These are phyloP conservation scores for Skeletonema costatum DNA, from an alignment of 108 stramenopile genomes.

Conservation along the genomic window DNA sequence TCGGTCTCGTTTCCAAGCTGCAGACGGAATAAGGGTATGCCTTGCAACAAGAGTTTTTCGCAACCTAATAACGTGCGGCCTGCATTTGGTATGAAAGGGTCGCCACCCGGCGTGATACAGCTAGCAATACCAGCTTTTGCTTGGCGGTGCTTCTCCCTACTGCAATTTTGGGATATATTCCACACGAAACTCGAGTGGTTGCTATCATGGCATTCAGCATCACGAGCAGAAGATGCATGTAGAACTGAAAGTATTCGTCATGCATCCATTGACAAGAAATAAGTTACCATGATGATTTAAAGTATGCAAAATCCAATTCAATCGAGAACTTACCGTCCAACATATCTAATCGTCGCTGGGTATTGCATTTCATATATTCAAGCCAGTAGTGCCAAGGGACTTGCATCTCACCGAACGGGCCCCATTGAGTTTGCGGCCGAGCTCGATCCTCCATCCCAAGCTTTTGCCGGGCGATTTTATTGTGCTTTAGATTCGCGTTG, in stretches of 20 bases:
- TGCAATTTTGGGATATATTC: slow-evolving; percentile 75
- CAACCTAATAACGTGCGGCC: slow-evolving; percentile 71
- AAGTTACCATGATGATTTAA: too few relatives aligned
- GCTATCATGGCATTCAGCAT: slow-evolving; percentile 70
- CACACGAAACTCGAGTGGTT: slow-evolving; percentile 63
- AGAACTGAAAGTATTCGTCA: too few relatives aligned
- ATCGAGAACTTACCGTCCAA: slow-evolving; percentile 32
- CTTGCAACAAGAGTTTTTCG: slow-evolving; percentile 80
- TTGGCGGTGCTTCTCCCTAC: slow-evolving; percentile 64
- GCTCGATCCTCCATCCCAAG: slow-evolving; percentile 56
- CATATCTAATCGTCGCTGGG: slow-evolving; percentile 52
- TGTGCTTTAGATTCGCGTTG: slow-evolving; percentile 53
- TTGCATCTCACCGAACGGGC: slow-evolving; percentile 50
- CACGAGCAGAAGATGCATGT: slow-evolving; percentile 57
- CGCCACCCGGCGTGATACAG: slow-evolving; percentile 80
- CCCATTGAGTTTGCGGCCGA: slow-evolving; percentile 56
- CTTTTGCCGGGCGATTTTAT: slow-evolving; percentile 42
- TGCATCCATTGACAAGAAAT: too few relatives aligned
- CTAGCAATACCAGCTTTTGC: slow-evolving; percentile 61
- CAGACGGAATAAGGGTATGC: slow-evolving; percentile 78
- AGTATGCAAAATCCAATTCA: background rate
- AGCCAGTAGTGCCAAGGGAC: slow-evolving; percentile 74
- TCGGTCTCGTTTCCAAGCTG: slow-evolving; percentile 76
- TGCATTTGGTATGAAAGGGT: slow-evolving; percentile 66
- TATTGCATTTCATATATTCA: slow-evolving; percentile 56